Percentiles rank a stretch among this genome's conserved stretches.
Conservation (phyloP, 495 filamentous ascomycete genomes). For the Terfezia claveryi region DNA sequence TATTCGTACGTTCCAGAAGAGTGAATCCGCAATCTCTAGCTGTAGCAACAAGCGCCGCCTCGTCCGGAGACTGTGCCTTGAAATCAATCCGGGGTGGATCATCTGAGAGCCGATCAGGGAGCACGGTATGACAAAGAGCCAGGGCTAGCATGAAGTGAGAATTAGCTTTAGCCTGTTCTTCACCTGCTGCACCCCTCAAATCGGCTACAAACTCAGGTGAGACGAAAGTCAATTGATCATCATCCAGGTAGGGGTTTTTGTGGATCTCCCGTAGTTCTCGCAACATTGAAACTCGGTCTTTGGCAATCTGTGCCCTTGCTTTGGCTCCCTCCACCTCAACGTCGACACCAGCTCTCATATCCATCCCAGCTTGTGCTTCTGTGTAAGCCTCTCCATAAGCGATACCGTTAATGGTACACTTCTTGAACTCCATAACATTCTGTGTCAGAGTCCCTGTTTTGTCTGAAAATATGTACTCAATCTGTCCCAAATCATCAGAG, state of each 20-base stretch:
- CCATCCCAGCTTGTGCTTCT: slow-evolving; percentile 87
- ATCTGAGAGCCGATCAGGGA: slow-evolving; percentile 71
- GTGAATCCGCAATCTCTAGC: slow-evolving; percentile 92
- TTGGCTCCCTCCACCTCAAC: slow-evolving; percentile 55
- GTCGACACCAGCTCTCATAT: slow-evolving; percentile 69
- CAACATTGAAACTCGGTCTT: slow-evolving; percentile 50
- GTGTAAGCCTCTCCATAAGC: slow-evolving; percentile 96
- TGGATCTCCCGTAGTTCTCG: slow-evolving; percentile 49
- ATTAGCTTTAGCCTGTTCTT: slow-evolving; percentile 50
- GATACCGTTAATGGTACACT: slow-evolving; percentile 79
- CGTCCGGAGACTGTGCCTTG: slow-evolving; percentile 94
- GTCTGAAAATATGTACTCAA: slow-evolving; percentile 99
- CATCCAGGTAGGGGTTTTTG: slow-evolving; percentile 75
- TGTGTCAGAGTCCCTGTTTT: slow-evolving; percentile 97
- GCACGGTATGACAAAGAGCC: slow-evolving; percentile 87
- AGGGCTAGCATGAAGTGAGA: slow-evolving; percentile 89
- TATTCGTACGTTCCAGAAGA: slow-evolving; percentile 56
- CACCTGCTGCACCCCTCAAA: slow-evolving; percentile 51
- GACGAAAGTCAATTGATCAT: slow-evolving; percentile 78
- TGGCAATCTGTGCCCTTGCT: slow-evolving; percentile 57
- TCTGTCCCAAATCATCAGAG: slow-evolving; percentile 92
- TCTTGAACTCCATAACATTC: slow-evolving; percentile 99
- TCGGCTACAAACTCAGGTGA: slow-evolving; percentile 73
- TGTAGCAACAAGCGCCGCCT: slow-evolving; percentile 83
- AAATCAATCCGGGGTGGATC: slow-evolving; percentile 80